A percentile compares a stretch with the other conserved stretches of the same genome.
Evolutionary conservation across 345 rosid genomes (phyloP).

Genomic region (Lepidium africanum): DNA sequence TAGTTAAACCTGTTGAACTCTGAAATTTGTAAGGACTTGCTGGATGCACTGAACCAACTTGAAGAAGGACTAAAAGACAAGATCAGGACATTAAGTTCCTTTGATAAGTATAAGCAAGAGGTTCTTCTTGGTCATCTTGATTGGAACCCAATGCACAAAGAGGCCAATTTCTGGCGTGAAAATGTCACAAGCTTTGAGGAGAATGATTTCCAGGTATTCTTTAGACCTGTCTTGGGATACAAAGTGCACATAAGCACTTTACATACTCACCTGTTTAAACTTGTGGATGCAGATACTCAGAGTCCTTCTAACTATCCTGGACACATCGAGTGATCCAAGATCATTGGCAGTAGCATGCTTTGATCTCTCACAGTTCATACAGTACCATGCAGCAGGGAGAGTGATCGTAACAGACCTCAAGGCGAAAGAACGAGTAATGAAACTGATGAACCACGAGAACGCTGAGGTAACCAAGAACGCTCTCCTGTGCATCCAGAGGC

Average conservation of each 20-base stretch:
- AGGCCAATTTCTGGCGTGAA: constrained; percentile 89
- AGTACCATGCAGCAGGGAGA: constrained; percentile 85
- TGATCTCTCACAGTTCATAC: constrained; percentile 89
- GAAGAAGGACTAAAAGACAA: constrained; percentile 80
- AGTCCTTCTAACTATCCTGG: constrained; percentile 81
- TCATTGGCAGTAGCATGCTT: constrained; percentile 80
- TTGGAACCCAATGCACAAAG: constrained; percentile 99
- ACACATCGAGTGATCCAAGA: constrained; percentile 75
- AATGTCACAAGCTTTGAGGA: constrained; percentile 78
- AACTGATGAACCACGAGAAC: constrained; percentile 73
- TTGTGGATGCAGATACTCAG: constrained; percentile 57
- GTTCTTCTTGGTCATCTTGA: constrained; percentile 94
- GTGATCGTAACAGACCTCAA: constrained; percentile 73
- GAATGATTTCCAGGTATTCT: constrained; percentile 82
- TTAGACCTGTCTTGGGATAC: background rate
- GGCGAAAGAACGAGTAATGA: constrained; percentile 88
- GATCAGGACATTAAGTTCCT: constrained; percentile 83
- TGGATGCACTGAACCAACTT: constrained; percentile 78
- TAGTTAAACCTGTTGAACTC: background rate
- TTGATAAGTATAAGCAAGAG: constrained; percentile 93
- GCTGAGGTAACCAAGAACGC: constrained; percentile 68
- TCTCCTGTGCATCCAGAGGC: constrained; percentile 73
- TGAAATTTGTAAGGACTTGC: constrained; percentile 48
- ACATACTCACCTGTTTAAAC: background rate
- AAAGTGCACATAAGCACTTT: background rate